Conservation (phyloP, 2,329 filamentous ascomycete genomes). For the Arthrobotrys iridis region DNA sequence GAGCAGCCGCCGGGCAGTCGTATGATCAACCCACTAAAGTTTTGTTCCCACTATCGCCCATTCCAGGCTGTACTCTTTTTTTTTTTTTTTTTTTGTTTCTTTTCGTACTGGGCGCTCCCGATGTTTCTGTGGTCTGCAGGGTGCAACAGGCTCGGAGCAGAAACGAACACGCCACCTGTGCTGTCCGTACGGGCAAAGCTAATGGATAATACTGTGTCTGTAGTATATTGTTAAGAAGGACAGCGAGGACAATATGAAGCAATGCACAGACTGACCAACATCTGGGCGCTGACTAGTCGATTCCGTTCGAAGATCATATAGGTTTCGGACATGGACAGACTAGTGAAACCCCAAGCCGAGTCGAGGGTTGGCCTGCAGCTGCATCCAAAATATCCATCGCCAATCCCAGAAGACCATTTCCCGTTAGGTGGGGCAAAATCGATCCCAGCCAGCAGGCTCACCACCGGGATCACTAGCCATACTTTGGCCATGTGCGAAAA, state of each 20-base stretch:
- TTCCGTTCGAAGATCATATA: conserved; percentile 31
- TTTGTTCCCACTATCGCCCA: conserved; percentile 1
- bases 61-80: conserved; percentile 8
- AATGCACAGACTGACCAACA: conserved; percentile 28
- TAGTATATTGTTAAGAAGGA: conserved; percentile 3
- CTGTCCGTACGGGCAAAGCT: conserved; percentile 26
- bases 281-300: conserved; percentile 9
- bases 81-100: too few relatives aligned
- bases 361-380: conserved; percentile 27
- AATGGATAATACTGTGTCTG: too few relatives aligned
- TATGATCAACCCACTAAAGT: conserved; percentile 28
- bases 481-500: conserved; percentile 29
- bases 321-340: conserved; percentile 17
- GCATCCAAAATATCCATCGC: conserved; percentile 25
- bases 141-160: not conserved
- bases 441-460: conserved; percentile 11
- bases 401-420: conserved; percentile 23
- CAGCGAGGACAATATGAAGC: not conserved
- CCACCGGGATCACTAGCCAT: conserved; percentile 7
- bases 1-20: conserved; percentile 31
- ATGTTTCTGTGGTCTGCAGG: not conserved
- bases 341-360: not conserved
- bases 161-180: conserved; percentile 39
- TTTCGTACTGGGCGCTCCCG: not conserved
- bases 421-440: conserved; percentile 46